A percentile compares a stretch with the other conserved stretches of the same genome.
phyloP scores from a whole-genome alignment of 2,329 filamentous ascomycete species.

The Sordariomycetes sp. region DNA sequence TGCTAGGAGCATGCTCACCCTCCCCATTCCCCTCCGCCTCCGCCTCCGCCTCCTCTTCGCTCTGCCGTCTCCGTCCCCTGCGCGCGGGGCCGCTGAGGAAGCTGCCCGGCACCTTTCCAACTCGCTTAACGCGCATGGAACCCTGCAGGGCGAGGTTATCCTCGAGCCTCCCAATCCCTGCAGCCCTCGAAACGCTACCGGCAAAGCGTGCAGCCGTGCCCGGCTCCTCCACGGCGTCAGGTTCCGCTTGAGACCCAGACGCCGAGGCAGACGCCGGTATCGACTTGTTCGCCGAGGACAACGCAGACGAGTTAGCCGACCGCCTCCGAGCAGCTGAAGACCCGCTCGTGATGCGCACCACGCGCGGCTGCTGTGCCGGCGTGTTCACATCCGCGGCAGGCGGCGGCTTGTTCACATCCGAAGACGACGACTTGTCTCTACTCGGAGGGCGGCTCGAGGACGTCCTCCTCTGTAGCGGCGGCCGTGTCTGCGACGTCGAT shows the following conservation, averaged over 20 bases:
- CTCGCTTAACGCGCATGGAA: constrained; percentile 65
- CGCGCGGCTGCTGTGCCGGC: constrained; percentile 33
- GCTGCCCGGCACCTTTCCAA: constrained; percentile 61
- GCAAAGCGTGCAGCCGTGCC: constrained; percentile 35
- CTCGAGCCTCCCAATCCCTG: constrained; percentile 35
- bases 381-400: constrained; percentile 33
- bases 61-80: constrained; percentile 54
- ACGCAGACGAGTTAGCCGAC: constrained; percentile 20
- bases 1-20: constrained; percentile 22
- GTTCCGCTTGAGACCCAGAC: constrained; percentile 23
- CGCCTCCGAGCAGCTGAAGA: constrained; percentile 26
- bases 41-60: constrained; percentile 48
- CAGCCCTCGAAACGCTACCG: constrained; percentile 39
- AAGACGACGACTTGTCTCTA: constrained; percentile 20
- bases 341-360: constrained; percentile 39
- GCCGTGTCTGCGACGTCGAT: constrained; percentile 35
- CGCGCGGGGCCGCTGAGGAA: constrained; percentile 72
- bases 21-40: constrained; percentile 25
- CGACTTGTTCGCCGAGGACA: constrained; percentile 15
- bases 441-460: constrained; percentile 24
- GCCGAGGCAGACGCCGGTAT: constrained; percentile 5
- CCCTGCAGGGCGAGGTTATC: constrained; percentile 56
- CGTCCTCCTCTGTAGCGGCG: constrained; percentile 13
- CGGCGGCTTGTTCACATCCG: constrained; percentile 4
- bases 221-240: constrained; percentile 32